These are phyloP conservation scores for Omphalea diandra DNA, from an alignment of 441 rosid genomes.

Conservation along the genomic window DNA sequence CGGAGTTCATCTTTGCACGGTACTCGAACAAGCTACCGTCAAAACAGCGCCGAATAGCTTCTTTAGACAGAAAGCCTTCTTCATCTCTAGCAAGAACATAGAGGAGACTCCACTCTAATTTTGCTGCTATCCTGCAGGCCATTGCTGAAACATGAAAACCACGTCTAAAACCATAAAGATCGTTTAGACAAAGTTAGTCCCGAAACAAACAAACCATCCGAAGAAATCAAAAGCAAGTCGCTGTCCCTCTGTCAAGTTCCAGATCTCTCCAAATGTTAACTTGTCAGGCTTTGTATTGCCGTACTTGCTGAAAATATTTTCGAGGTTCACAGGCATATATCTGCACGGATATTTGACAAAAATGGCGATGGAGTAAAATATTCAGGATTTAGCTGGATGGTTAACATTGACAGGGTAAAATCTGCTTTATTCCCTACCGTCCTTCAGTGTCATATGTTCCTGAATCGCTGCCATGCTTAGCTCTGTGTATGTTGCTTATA, in stretches of 20 bases:
- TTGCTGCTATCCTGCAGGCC: constrained; percentile 43
- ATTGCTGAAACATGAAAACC: background rate
- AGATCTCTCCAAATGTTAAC: constrained; percentile 40
- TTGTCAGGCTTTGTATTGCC: constrained; percentile 44
- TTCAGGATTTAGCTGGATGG: background rate
- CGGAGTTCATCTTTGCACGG: constrained; percentile 48
- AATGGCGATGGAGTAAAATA: background rate
- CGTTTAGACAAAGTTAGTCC: background rate
- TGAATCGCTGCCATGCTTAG: constrained; percentile 76
- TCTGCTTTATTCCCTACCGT: constrained; percentile 36
- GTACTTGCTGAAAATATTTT: constrained; percentile 55
- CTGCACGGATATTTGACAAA: constrained; percentile 27
- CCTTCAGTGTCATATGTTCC: constrained; percentile 76
- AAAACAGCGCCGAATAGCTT: constrained; percentile 64
- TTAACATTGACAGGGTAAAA: background rate
- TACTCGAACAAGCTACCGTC: constrained; percentile 82
- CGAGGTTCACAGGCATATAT: constrained; percentile 44
- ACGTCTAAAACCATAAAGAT: background rate
- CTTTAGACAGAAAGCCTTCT: constrained; percentile 64
- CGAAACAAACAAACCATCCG: constrained; percentile 45
- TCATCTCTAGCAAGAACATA: constrained; percentile 65
- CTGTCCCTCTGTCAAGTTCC: constrained; percentile 55
- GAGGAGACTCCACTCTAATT: constrained; percentile 59
- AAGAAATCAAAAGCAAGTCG: constrained; percentile 37
- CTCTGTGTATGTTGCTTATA: constrained; percentile 68